Percentiles rank a stretch among this genome's conserved stretches.
phyloP scores from a whole-genome alignment of 495 filamentous ascomycete genomes.

The Hyaloscypha hepaticicola region DNA sequence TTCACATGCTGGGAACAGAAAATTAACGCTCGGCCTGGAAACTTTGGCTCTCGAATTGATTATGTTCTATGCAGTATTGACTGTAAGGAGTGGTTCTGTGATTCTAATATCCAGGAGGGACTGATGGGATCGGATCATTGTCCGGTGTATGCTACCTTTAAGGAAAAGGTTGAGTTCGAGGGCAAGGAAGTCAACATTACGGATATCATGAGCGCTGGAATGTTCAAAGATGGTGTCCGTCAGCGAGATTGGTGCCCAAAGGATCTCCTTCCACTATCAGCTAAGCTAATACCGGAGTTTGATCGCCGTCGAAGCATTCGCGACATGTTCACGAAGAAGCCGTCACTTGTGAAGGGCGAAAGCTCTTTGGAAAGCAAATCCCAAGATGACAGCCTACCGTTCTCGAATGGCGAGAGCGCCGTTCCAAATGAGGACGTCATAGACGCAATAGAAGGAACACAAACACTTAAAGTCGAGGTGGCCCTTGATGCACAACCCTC shows the following conservation, averaged over 20 bases:
- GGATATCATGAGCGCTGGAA: slow-evolving; percentile 77
- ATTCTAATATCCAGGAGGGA: slow-evolving; percentile 94
- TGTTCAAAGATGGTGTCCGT: slow-evolving; percentile 70
- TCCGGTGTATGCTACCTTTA: slow-evolving; percentile 81
- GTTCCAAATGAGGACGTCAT: not conserved
- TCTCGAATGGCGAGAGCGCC: not conserved
- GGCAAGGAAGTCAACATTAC: slow-evolving; percentile 53
- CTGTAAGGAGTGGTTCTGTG: slow-evolving; percentile 81
- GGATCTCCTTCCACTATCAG: slow-evolving; percentile 71
- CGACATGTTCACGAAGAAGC: slow-evolving; percentile 76
- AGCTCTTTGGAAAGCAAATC: slow-evolving; percentile 10
- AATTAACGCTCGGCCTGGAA: slow-evolving; percentile 84
- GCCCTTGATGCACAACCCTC: not conserved
- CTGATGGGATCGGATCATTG: slow-evolving; percentile 96
- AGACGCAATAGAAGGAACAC: not conserved
- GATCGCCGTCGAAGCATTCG: slow-evolving; percentile 80
- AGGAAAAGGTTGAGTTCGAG: slow-evolving; percentile 55
- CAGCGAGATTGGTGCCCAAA: slow-evolving; percentile 64
- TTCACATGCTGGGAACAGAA: slow-evolving; percentile 93
- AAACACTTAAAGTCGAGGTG: not conserved
- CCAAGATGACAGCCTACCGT: not conserved
- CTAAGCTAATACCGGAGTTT: slow-evolving; percentile 84
- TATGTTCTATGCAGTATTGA: slow-evolving; percentile 81
- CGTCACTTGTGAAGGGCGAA: slow-evolving; percentile 14
- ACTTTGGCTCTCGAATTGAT: slow-evolving; percentile 89